Conservation (phyloP, 1,284 basidiomycete genomes). For the Puccinia horiana region DNA sequence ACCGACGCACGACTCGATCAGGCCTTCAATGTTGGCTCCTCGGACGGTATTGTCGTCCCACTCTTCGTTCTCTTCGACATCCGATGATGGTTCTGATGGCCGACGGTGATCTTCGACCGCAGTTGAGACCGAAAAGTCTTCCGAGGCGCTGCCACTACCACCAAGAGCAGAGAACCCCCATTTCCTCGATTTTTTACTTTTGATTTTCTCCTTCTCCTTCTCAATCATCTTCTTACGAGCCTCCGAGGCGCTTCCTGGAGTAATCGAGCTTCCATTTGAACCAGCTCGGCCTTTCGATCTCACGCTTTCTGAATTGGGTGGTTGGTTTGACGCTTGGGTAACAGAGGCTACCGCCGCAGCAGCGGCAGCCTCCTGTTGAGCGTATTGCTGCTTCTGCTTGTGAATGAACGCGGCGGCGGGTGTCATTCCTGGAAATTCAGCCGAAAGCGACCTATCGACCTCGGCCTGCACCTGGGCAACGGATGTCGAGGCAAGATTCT, state of each 20-base stretch:
- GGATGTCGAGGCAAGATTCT: constrained; percentile 71
- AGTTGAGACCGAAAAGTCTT: neutral
- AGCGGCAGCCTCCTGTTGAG: constrained; percentile 62
- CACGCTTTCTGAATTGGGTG: neutral
- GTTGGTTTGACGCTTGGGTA: constrained; percentile 57
- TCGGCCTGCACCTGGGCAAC: constrained; percentile 84
- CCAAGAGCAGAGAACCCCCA: constrained; percentile 58
- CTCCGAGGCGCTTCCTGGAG: neutral
- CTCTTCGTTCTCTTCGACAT: constrained; percentile 23
- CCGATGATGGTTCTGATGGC: neutral
- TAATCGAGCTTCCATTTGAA: neutral
- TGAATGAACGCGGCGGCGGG: constrained; percentile 88
- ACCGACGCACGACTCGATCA: neutral
- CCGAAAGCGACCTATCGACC: constrained; percentile 66
- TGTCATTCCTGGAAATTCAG: constrained; percentile 71
- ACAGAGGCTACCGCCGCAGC: constrained; percentile 55
- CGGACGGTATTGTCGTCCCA: constrained; percentile 23
- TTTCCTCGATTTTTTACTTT: constrained; percentile 57
- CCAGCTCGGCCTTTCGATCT: neutral
- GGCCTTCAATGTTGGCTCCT: neutral
- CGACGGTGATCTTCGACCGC: neutral
- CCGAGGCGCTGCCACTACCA: neutral
- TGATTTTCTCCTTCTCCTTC: constrained; percentile 60
- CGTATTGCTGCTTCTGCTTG: constrained; percentile 66
- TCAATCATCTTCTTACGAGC: constrained; percentile 56